A percentile compares a stretch with the other conserved stretches of the same genome.
Conservation (phyloP, 768 basidiomycete genomes). For the Punctularia strigosozonata region DNA sequence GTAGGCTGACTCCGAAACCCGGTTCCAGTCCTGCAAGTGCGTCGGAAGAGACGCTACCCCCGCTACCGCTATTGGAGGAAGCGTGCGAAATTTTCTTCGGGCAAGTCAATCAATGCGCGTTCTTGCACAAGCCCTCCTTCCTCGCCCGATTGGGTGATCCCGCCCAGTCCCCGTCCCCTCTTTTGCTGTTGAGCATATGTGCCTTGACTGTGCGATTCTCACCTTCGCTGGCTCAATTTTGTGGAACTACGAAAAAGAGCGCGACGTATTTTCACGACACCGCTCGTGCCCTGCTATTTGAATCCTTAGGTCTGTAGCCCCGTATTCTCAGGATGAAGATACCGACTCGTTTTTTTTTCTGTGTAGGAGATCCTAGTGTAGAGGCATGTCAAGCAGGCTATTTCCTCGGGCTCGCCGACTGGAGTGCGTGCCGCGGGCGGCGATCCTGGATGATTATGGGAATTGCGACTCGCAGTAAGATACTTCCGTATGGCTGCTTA, state of each 20-base stretch:
- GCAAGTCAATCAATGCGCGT: background rate
- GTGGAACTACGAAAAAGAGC: background rate
- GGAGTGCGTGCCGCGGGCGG: background rate
- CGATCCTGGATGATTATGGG: background rate
- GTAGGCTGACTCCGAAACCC: too few relatives aligned
- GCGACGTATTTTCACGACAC: background rate
- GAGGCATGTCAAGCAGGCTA: slow-evolving; percentile 1
- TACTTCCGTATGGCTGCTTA: background rate
- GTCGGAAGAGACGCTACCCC: background rate
- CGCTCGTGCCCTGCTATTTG: background rate
- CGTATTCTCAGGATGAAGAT: too few relatives aligned
- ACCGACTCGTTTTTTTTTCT: too few relatives aligned
- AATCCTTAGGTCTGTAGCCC: background rate
- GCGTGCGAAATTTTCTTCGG: slow-evolving; percentile 1
- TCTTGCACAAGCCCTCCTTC: slow-evolving; percentile 1
- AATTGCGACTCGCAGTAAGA: background rate
- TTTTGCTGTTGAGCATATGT: background rate
- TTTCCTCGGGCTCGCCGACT: background rate
- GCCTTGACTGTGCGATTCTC: background rate
- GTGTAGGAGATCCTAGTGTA: background rate
- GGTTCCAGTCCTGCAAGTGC: background rate
- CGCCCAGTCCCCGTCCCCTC: background rate
- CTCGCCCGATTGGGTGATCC: background rate
- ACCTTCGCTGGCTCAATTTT: background rate
- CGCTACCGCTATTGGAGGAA: background rate